phyloP scores from a whole-genome alignment of 2,329 filamentous ascomycete species.

The Cladosporium velox region DNA sequence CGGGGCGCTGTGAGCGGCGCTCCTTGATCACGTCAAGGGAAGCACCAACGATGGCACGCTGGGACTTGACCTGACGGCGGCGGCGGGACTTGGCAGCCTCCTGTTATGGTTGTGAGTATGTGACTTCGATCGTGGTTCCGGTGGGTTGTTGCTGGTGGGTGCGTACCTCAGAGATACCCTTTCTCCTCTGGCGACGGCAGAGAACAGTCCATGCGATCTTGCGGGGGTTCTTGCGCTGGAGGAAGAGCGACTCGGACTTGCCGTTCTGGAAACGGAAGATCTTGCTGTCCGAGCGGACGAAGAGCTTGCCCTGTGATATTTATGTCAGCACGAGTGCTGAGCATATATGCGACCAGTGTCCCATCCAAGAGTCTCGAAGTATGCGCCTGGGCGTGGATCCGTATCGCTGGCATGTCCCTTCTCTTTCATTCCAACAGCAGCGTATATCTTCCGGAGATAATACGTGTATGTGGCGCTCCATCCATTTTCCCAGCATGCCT shows the following conservation, averaged over 20 bases:
- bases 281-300: constrained; percentile 99
- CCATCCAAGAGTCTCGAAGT: constrained; percentile 7
- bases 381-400: constrained; percentile 1
- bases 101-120: constrained; percentile 54
- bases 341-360: constrained; percentile 12
- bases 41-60: constrained; percentile 98
- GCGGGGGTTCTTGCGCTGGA: constrained; percentile 99
- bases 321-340: constrained; percentile 23
- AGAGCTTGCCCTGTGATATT: constrained; percentile 89
- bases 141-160: neutral
- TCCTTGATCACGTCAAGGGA: constrained; percentile 99
- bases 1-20: constrained; percentile 89
- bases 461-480: constrained; percentile 24
- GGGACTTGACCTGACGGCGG: constrained; percentile 95
- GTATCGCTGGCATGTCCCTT: constrained; percentile 1
- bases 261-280: constrained; percentile 99
- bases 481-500: constrained; percentile 22
- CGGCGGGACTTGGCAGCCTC: constrained; percentile 99
- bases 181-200: constrained; percentile 98
- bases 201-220: constrained; percentile 98
- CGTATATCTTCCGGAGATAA: neutral
- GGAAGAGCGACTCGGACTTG: constrained; percentile 99
- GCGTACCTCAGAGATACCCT: constrained; percentile 99
- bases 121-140: neutral
- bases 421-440: constrained; percentile 3